Base-by-base conservation (phyloP, 352 stramenopile species). In the Globisporangium nagaii region DNA sequence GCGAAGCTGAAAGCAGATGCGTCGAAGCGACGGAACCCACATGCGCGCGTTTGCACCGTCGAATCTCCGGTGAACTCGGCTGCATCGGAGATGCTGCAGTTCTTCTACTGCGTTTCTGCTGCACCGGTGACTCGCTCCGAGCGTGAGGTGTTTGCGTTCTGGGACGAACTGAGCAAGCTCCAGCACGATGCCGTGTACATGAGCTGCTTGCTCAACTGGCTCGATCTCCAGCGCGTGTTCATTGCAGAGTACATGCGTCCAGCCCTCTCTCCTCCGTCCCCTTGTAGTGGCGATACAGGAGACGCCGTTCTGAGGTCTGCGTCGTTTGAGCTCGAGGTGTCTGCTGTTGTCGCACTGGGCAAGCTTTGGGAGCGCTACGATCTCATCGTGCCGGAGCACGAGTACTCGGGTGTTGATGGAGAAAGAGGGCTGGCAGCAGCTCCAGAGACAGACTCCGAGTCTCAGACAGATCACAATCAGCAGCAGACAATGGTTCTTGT, bases 171-270 rank as follows among this genome's bases (percentile, higher is more conserved):
- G 9, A 12, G 9, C 9, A 45, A 25, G 13, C 46, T 31, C n/a
- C 53, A 66, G 31, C 57, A 65, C 4, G 22, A 75, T 7, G 22
- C 50, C 20, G 35, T 30, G 27, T 52, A 63, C 27, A 42, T 73
- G 35, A 30, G 46, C 3, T 34, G 25, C 11, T 34, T 65, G 31
- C 22, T 28, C 6, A 20, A 45, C 15, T 62, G 74, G 36, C 20
- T 80, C n/a, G 57, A 70, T 5, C 37, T 75, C 17, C 71, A 80
- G 28, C 50, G 58, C 4, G 53, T 80, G 2, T 80, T 60, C 28
- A 39, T 78, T 4, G 57, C 62, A 25, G 70, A 76, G 51, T 60
- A 58, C 13, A 25, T 53, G 36, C 28, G 55, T 37, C 36, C 45
- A 25, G 22, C 45, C 1, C 10, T 43, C 12, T 6, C 19, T 22